These are phyloP conservation scores for Globisporangium megalacanthum DNA, from an alignment of 352 stramenopile species.

Conservation along the genomic window DNA sequence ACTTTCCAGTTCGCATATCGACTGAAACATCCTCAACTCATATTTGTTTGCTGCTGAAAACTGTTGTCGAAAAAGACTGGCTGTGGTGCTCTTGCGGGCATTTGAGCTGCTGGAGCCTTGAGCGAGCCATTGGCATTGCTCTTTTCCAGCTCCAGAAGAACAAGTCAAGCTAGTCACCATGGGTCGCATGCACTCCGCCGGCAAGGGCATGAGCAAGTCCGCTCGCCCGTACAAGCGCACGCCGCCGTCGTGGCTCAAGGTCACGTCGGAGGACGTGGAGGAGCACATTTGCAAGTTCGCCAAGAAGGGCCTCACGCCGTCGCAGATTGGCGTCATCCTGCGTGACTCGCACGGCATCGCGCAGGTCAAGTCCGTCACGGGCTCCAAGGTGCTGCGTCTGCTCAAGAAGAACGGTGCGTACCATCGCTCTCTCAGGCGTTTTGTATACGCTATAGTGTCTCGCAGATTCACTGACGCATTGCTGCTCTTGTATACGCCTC, in stretches of 20 bases:
- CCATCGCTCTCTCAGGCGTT: background rate
- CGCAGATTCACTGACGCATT: slow-evolving; percentile 15
- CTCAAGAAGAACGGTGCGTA: slow-evolving; percentile 98
- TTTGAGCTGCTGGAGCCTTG: background rate
- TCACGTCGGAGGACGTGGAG: slow-evolving; percentile 94
- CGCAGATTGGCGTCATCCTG: slow-evolving; percentile 99
- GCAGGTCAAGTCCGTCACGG: slow-evolving; percentile 98
- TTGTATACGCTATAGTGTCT: background rate
- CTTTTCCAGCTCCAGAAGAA: slow-evolving; percentile 47
- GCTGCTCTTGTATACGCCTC: slow-evolving; percentile 10
- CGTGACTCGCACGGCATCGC: slow-evolving; percentile 99
- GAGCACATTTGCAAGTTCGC: slow-evolving; percentile 99
- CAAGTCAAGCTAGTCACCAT: slow-evolving; percentile 73
- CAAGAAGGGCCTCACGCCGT: slow-evolving; percentile 97
- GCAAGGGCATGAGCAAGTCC: slow-evolving; percentile 99
- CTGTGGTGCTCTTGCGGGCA: background rate
- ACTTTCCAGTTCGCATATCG: background rate
- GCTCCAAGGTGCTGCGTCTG: slow-evolving; percentile 98
- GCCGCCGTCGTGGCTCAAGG: slow-evolving; percentile 98
- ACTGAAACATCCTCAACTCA: background rate
- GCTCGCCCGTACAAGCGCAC: slow-evolving; percentile 99
- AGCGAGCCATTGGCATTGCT: slow-evolving; percentile 18
- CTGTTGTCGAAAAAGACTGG: background rate
- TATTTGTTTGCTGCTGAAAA: background rate
- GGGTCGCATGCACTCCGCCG: slow-evolving; percentile 98